Evolutionary conservation across 495 filamentous ascomycete genomes (phyloP), one percentile per base, ranked within the genome.

Genomic region (Neohortaea acidophila): DNA sequence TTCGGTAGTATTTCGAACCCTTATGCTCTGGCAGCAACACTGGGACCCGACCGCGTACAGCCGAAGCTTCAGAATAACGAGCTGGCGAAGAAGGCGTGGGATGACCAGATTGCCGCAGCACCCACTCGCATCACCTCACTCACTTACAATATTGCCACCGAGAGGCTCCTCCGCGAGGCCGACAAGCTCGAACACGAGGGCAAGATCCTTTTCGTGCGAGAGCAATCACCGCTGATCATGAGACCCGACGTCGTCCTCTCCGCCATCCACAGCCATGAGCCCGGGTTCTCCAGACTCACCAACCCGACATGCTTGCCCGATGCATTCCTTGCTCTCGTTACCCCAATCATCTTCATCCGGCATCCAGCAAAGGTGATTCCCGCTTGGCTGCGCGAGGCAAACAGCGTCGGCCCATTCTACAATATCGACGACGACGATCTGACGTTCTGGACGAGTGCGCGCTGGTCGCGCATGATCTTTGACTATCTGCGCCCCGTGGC

Each of bases 121-220:
- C 4, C 7, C 21, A 4, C 8, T 4, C 7, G 17, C 8, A 13
- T 21, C 4, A 34, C 4, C 4, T 4, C 32, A 5, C 4, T 15
- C 17, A 34, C 32, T 5, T 34, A 20, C 13, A 5, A 34, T 7
- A 15, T 7, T 13, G 32, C 32, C 8, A 34, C 32, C 7, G 21
- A 34, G 8, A 15, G 21, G 4, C 13, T 34, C 3, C 32, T 34
- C 4, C 32, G 32, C 6, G 15, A 34, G 3, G 32, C 32, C 4
- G 32, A 34, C 32, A 34, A 34, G 32, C 4, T 34, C 3, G 32
- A 34, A 13, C 32, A 34, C 17, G 8, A 34, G 32, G 32, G 17
- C 17, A 19, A 34, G 15, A 34, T 20, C 4, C 9, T 34, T 10
- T 34, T 34, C 19, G 15, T 34, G 4, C 19, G 17, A 19, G 32